Base-by-base conservation (phyloP, 805 yeast species). In the Candida silvatica region DNA sequence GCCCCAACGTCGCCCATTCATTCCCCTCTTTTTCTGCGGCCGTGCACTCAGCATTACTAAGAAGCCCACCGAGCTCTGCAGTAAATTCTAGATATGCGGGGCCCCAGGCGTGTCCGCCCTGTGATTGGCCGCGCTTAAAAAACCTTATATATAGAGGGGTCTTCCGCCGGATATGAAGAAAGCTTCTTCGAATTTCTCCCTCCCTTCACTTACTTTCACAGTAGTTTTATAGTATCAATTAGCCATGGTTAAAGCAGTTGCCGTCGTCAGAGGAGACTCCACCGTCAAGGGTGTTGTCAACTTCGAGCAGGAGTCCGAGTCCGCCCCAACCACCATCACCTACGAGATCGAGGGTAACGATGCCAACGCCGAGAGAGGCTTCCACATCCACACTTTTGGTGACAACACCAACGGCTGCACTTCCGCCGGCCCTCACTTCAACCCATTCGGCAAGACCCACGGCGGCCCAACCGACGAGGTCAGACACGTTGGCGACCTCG, bases 391-490 rank as follows among this genome's bases (percentile, higher is more conserved):
- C 67, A 81, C 85, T 59, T 92, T 92, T 56, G 98, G 98, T 69
- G 98, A 92, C 71, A 86, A 85, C 78, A 86, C 98, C 66, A 92
- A 92, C 62, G 98, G 98, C 48, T 92, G 98, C 70, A 90, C 95
- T 41, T 84, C 95, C 47, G 96, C 97, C 37, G 97, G 97, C 57
- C 95, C 96, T 40, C 97, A 88, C 69, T 87, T 86, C 76, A 80
- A 88, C 74, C 96, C 96, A 48, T 81, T 80, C 59, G 71, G 74
- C 43, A 81, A 82, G 71, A 74, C 74, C 47, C 97, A 87, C 61
- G 97, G 97, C 69, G 87, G 88, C 38, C 95, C 95, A 64, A 75
- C 74, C 52, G 94, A 81, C 50, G 77, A 71, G 46, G 62, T 44
- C 42, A 76, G 90, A 68, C 95, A 85, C 67, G 92, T 80, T 54